Base-by-base conservation (phyloP, 768 basidiomycete genomes). In the Leccinellum luteum region DNA sequence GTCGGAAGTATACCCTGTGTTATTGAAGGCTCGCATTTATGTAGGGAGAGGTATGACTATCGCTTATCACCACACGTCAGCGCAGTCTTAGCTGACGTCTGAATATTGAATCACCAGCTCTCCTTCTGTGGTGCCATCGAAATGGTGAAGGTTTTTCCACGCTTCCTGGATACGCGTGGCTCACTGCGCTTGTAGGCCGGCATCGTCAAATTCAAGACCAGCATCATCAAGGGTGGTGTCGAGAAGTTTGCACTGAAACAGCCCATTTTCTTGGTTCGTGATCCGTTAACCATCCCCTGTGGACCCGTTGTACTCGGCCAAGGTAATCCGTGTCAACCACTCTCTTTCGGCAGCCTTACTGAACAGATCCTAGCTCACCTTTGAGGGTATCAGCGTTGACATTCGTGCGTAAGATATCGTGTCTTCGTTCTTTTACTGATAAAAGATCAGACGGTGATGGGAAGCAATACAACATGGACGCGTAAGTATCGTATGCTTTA, bases 81-180 rank as follows among this genome's bases (percentile, higher is more conserved):
- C 1, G 4, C 7, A 3, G 23, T 38, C 12, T 25, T 6, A 35
- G 19, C 23, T 48, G 48, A 52, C 25, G 0, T 48, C 25, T 41
- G 27, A 21, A 48, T 12, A 32, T 28, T 41, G 27, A 21, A 48
- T 12, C 38, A n/a, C 49, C 51, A 87, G 83, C 77, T 89, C 60
- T 81, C 85, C 0, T 89, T 89, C 75, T 89, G 87, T 44, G 88
- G 87, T 28, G 88, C 88, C 3, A 89, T 89, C 54, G 87, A 90
- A 67, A 89, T 89, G 87, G 84, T 82, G 31, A 13, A 21, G 8
- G 13, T n/a, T 2, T 28, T 19, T 48, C 13, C 45, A 19, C 2
- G 10, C 55, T 3, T 8, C 30, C 2, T 5, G 2, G 0, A 49
- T 14, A 44, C 25, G 6, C 3, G 19, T 41, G 27, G 5, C 14